phyloP scores from a whole-genome alignment of 371 early-diverging fungal species.

The Mycotypha africana region DNA sequence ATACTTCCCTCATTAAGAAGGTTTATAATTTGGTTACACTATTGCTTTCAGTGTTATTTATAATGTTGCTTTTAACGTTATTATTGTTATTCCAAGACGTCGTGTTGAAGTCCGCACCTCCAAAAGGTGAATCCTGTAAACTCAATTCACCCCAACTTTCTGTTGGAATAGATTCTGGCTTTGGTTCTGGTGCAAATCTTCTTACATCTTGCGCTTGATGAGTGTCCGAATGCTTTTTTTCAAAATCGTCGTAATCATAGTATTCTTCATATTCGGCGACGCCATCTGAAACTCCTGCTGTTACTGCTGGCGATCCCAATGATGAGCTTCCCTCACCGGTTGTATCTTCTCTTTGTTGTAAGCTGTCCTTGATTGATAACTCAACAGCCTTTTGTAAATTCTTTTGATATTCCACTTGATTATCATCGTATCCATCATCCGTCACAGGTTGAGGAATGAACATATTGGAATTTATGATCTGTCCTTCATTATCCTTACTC shows the following conservation, averaged over 20 bases:
- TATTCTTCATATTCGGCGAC: background rate
- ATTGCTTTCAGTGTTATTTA: no score
- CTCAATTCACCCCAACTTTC: slow-evolving; percentile 1
- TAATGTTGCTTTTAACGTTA: no score
- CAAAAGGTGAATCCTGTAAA: background rate
- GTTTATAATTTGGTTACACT: no score
- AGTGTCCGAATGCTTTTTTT: background rate
- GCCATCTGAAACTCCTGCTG: background rate
- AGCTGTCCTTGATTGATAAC: slow-evolving; percentile 8
- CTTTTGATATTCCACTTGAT: slow-evolving; percentile 9
- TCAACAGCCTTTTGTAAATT: slow-evolving; percentile 24
- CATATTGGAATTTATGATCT: background rate
- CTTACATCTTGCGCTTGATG: no score
- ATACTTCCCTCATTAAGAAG: no score
- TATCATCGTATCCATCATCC: slow-evolving; percentile 18
- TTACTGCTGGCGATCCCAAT: no score
- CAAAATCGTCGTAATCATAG: background rate
- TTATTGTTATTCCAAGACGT: no score
- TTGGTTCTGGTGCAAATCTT: background rate
- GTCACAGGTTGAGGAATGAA: background rate
- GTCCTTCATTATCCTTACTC: no score
- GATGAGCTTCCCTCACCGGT: background rate
- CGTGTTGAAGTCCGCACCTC: background rate
- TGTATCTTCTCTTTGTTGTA: no score
- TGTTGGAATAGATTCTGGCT: background rate